Percentiles rank a stretch among this genome's conserved stretches.
Evolutionary conservation across 768 basidiomycete genomes (phyloP).

Genomic region (Ephemerocybe angulata): DNA sequence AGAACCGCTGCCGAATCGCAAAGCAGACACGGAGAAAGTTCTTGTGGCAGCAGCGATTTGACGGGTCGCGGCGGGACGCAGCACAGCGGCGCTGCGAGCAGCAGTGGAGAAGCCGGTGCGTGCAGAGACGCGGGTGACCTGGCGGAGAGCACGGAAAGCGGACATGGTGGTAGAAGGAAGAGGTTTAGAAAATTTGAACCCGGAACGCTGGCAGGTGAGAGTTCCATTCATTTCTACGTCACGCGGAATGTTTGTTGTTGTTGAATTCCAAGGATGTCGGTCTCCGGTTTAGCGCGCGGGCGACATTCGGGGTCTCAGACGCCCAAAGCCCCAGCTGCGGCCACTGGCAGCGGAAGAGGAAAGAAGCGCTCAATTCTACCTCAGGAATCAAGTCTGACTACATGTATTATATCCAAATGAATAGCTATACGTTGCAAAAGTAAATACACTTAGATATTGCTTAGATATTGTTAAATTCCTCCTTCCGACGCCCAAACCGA

Average conservation of each 20-base stretch:
- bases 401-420: too few relatives aligned
- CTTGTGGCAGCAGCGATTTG: constrained; percentile 23
- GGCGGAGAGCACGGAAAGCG: constrained; percentile 57
- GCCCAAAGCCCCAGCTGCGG: too few relatives aligned
- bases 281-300: too few relatives aligned
- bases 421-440: too few relatives aligned
- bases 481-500: too few relatives aligned
- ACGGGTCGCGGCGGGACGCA: constrained; percentile 22
- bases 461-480: too few relatives aligned
- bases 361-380: too few relatives aligned
- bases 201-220: neutral
- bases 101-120: constrained; percentile 30
- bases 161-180: constrained; percentile 45
- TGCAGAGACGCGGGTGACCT: constrained; percentile 42
- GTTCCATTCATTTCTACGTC: neutral
- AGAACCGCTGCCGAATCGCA: constrained; percentile 42
- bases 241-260: neutral
- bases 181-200: neutral
- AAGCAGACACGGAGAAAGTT: constrained; percentile 45
- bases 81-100: constrained; percentile 25
- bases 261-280: neutral
- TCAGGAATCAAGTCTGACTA: too few relatives aligned
- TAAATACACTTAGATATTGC: too few relatives aligned
- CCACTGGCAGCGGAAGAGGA: too few relatives aligned
- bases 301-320: too few relatives aligned